These are phyloP conservation scores for Phytophthora sojae DNA, from an alignment of 352 stramenopile genomes.

Conservation along the genomic window DNA sequence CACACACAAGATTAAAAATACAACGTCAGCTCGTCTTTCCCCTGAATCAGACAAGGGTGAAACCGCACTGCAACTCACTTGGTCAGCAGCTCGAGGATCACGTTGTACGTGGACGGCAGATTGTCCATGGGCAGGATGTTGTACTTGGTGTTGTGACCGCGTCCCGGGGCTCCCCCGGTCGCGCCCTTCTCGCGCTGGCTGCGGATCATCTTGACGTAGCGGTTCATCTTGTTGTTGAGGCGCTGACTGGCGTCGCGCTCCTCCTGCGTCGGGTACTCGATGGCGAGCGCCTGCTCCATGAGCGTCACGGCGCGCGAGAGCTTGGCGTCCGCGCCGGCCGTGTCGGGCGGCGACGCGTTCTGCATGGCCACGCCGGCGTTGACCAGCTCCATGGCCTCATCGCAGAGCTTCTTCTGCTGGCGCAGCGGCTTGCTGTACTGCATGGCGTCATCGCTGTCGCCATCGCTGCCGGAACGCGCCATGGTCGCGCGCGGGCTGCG, in stretches of 20 bases:
- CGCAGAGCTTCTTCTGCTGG: conserved; percentile 82
- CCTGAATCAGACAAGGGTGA: background rate
- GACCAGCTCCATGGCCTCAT: conserved; percentile 84
- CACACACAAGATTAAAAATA: conserved; percentile 7
- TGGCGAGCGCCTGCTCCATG: conserved; percentile 81
- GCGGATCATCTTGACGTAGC: conserved; percentile 90
- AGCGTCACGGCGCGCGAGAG: conserved; percentile 74
- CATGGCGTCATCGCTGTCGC: conserved; percentile 68
- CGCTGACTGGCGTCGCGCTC: conserved; percentile 76
- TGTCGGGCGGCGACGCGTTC: conserved; percentile 67
- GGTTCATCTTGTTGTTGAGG: conserved; percentile 87
- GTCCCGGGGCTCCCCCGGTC: conserved; percentile 35
- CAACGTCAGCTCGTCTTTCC: conserved; percentile 6
- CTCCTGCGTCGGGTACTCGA: conserved; percentile 76
- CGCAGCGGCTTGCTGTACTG: conserved; percentile 67
- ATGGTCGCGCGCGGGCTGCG: conserved; percentile 38
- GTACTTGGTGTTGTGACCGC: conserved; percentile 56
- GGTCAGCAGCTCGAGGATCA: conserved; percentile 57
- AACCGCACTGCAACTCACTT: conserved; percentile 36
- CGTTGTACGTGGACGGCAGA: conserved; percentile 75
- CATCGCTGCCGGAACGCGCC: conserved; percentile 57
- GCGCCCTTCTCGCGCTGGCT: conserved; percentile 73
- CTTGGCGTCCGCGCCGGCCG: conserved; percentile 64
- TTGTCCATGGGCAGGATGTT: conserved; percentile 80
- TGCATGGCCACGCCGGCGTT: conserved; percentile 84